These are phyloP conservation scores for Bipolaris sorokiniana DNA, from an alignment of 2,329 filamentous ascomycete genomes.

Conservation along the genomic window DNA sequence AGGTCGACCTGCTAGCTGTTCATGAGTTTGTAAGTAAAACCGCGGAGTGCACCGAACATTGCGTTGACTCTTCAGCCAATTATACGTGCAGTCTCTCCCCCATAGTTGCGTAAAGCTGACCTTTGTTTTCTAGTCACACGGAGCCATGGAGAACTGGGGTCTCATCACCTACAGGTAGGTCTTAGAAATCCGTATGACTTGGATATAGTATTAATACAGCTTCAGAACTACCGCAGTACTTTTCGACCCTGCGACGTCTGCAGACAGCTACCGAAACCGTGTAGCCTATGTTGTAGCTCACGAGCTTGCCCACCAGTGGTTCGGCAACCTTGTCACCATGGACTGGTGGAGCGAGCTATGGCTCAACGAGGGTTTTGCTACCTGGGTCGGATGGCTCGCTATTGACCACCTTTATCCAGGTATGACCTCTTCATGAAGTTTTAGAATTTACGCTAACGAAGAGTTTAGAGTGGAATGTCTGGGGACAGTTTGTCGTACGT, in stretches of 20 bases:
- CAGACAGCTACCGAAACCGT: constrained; percentile 87
- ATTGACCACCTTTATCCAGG: constrained; percentile 86
- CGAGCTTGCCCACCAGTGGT: constrained; percentile 96
- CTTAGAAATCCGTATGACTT: not conserved
- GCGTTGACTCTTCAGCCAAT: constrained; percentile 48
- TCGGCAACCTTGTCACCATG: constrained; percentile 94
- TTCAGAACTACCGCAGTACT: constrained; percentile 80
- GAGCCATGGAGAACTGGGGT: constrained; percentile 99
- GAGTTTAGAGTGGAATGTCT: constrained; percentile 84
- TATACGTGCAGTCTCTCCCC: constrained; percentile 44
- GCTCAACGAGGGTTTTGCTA: constrained; percentile 96
- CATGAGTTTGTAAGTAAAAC: constrained; percentile 79
- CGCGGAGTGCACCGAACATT: constrained; percentile 9
- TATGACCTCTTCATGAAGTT: constrained; percentile 36
- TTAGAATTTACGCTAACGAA: constrained; percentile 10
- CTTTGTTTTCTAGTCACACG: constrained; percentile 61
- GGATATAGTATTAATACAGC: not conserved
- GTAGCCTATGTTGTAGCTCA: constrained; percentile 98
- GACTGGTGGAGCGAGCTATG: constrained; percentile 92
- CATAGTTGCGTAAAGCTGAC: constrained; percentile 48
- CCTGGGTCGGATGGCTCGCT: constrained; percentile 96
- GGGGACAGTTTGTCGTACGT: constrained; percentile 90
- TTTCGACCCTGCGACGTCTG: constrained; percentile 92
- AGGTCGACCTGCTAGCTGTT: constrained; percentile 95
- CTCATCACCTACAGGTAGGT: constrained; percentile 84